phyloP scores from a whole-genome alignment of 352 stramenopile genomes.

The Aphanomyces euteiches region DNA sequence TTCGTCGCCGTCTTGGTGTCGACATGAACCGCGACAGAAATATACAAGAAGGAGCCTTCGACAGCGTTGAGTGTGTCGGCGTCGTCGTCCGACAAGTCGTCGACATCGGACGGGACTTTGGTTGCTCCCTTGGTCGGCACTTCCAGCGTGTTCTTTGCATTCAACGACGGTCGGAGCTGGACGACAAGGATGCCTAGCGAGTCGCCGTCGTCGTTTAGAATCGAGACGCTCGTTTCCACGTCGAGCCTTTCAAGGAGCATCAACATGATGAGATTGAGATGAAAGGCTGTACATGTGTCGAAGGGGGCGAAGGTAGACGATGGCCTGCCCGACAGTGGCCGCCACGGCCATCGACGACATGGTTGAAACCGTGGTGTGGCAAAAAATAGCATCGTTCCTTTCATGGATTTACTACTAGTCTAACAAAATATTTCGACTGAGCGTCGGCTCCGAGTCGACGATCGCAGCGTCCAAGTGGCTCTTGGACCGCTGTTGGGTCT shows the following conservation, averaged over 20 bases:
- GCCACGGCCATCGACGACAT: no score
- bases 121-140: no score
- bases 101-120: slow-evolving; percentile 11
- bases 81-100: slow-evolving; percentile 29
- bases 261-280: no score
- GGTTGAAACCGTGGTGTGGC: no score
- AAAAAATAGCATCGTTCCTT: slow-evolving; percentile 5
- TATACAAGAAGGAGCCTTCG: slow-evolving; percentile 20
- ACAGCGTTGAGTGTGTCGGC: slow-evolving; percentile 3
- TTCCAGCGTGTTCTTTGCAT: slow-evolving; percentile 7
- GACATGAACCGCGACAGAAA: slow-evolving; percentile 6
- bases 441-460: neutral
- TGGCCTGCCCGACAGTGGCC: slow-evolving; percentile 1
- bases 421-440: slow-evolving; percentile 10
- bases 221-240: slow-evolving; percentile 13
- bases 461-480: neutral
- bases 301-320: slow-evolving; percentile 25
- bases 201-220: slow-evolving; percentile 17
- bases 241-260: slow-evolving; percentile 7
- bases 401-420: neutral
- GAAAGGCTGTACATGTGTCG: slow-evolving; percentile 20
- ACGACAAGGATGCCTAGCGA: slow-evolving; percentile 12
- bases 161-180: neutral
- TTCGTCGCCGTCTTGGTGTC: neutral
- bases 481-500: neutral